These are phyloP conservation scores for Lichenothelia convexa DNA, from an alignment of 495 filamentous ascomycete genomes.

Conservation along the genomic window DNA sequence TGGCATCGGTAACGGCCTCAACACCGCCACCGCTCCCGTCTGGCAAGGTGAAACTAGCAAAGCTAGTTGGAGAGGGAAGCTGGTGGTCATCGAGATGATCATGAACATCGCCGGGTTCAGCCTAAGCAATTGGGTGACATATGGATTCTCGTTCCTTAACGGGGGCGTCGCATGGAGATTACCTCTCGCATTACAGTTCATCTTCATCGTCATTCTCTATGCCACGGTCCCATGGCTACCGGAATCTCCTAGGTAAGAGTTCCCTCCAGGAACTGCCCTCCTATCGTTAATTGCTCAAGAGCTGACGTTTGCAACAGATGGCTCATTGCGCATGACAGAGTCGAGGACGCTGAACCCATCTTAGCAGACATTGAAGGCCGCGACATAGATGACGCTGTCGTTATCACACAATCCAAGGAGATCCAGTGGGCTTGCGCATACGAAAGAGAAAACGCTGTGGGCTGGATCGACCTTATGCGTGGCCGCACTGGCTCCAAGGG, in stretches of 20 bases:
- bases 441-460: constrained; percentile 29
- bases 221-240: constrained; percentile 34
- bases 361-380: constrained; percentile 30
- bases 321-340: constrained; percentile 26
- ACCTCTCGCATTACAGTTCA: constrained; percentile 38
- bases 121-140: constrained; percentile 38
- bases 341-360: constrained; percentile 30
- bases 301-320: constrained; percentile 20
- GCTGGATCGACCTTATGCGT: constrained; percentile 29
- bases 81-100: constrained; percentile 42
- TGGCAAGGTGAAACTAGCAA: constrained; percentile 49
- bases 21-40: constrained; percentile 43
- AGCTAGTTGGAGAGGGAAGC: constrained; percentile 36
- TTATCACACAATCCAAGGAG: constrained; percentile 28
- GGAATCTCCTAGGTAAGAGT: constrained; percentile 36
- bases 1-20: constrained; percentile 33
- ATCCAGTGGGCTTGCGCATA: constrained; percentile 31
- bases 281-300: constrained; percentile 8
- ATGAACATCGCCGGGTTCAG: constrained; percentile 42
- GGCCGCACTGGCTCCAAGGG: constrained; percentile 19
- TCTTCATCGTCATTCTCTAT: constrained; percentile 36
- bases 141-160: constrained; percentile 31
- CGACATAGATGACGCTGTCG: constrained; percentile 27
- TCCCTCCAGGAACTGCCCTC: neutral
- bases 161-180: constrained; percentile 34